Percentiles rank a stretch among this genome's conserved stretches.
Evolutionary conservation across 2,329 filamentous ascomycete genomes (phyloP).

Genomic region (Tympanopsis confertula): DNA sequence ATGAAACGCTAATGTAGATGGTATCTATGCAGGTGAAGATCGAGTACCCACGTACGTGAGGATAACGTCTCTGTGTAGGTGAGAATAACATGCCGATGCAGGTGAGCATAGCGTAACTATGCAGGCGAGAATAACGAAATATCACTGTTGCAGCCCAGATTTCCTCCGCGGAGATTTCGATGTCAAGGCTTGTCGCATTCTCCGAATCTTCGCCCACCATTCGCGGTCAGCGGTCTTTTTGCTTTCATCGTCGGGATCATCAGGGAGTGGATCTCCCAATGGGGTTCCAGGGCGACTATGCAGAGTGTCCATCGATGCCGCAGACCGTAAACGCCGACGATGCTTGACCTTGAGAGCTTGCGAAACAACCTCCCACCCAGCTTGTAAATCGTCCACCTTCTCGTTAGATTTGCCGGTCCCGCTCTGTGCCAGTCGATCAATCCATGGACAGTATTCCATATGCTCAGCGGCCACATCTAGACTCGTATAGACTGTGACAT

Average conservation of each 20-base stretch:
- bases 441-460: conserved; percentile 1
- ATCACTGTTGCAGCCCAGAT: no score
- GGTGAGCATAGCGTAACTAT: no score
- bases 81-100: no score
- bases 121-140: no score
- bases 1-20: no score
- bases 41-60: no score
- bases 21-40: no score
- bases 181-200: neutral
- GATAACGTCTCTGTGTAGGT: no score
- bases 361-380: neutral
- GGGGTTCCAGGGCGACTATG: neutral
- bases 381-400: neutral
- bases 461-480: neutral
- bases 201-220: neutral
- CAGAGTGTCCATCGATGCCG: neutral
- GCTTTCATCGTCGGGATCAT: neutral
- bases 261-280: neutral
- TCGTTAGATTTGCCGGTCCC: neutral
- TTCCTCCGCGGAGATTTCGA: neutral
- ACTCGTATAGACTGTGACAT: neutral
- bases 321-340: neutral
- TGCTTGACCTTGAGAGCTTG: conserved; percentile 1
- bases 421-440: neutral
- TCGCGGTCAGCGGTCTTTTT: neutral